phyloP scores from a whole-genome alignment of 305 asterid species.

The Fraxinus latifolia region DNA sequence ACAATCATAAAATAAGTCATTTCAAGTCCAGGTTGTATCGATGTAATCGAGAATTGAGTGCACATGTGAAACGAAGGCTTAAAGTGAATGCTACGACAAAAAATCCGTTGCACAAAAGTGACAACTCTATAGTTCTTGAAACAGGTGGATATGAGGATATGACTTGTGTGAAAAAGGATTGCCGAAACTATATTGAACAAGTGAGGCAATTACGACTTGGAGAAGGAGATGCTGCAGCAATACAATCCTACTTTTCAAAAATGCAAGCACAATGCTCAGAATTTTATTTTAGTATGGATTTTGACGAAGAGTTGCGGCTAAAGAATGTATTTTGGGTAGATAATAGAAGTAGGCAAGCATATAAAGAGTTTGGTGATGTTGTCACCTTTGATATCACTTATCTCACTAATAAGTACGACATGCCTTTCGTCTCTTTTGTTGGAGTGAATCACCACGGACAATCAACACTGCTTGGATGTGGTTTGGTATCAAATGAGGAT shows the following conservation, averaged over 20 bases:
- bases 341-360: not conserved
- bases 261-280: not conserved
- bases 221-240: not conserved
- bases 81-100: not conserved
- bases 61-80: not conserved
- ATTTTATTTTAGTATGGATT: not conserved
- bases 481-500: not conserved
- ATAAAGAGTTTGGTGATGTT: not conserved
- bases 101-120: not conserved
- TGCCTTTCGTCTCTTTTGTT: not conserved
- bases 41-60: not conserved
- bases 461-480: not conserved
- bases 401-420: not conserved
- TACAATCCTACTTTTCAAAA: not conserved
- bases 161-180: not conserved
- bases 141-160: not conserved
- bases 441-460: not conserved
- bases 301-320: not conserved
- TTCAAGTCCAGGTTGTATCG: not conserved
- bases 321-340: not conserved
- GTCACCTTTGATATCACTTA: not conserved
- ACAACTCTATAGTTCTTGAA: not conserved
- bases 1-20: not conserved
- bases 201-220: not conserved
- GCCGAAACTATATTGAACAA: not conserved